Conservation (phyloP, 192 early-diverging fungal species). For the Coemansia sp. region DNA sequence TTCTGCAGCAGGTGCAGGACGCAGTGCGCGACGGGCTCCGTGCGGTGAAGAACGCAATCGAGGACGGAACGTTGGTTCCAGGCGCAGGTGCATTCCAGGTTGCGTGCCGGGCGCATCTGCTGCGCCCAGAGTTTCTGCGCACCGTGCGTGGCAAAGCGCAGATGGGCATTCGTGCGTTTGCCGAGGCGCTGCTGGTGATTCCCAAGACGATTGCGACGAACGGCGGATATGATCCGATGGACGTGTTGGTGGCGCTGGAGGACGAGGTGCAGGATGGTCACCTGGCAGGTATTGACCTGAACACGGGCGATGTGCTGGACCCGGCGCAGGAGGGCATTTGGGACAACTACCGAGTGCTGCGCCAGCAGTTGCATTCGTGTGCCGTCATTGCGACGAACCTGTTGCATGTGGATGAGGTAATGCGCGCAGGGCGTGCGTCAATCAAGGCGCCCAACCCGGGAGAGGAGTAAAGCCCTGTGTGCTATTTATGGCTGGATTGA, state of each 20-base stretch:
- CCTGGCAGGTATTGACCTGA: conserved; percentile 89
- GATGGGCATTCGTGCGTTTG: conserved; percentile 96
- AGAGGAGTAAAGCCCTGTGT: conserved; percentile 23
- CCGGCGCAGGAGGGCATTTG: conserved; percentile 91
- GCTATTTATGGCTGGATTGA: not conserved
- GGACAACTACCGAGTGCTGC: conserved; percentile 97
- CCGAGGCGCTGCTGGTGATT: conserved; percentile 93
- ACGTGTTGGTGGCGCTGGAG: conserved; percentile 89
- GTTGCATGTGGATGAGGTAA: conserved; percentile 97
- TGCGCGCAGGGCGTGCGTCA: conserved; percentile 69
- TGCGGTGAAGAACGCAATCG: conserved; percentile 97
- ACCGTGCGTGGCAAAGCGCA: conserved; percentile 89
- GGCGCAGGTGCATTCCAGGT: conserved; percentile 97
- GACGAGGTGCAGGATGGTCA: conserved; percentile 92
- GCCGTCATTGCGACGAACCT: conserved; percentile 98
- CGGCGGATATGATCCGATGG: conserved; percentile 94
- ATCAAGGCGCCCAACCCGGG: conserved; percentile 55
- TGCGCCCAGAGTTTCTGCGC: conserved; percentile 77
- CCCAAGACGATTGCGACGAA: conserved; percentile 96
- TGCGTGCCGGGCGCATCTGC: conserved; percentile 77
- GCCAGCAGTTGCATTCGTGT: conserved; percentile 95
- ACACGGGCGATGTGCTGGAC: conserved; percentile 91
- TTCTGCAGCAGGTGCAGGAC: conserved; percentile 93
- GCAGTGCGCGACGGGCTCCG: conserved; percentile 97
- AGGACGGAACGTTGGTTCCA: conserved; percentile 85